Evolutionary conservation across 2,329 filamentous ascomycete species (phyloP).

Genomic region (Karstenula rhodostoma): DNA sequence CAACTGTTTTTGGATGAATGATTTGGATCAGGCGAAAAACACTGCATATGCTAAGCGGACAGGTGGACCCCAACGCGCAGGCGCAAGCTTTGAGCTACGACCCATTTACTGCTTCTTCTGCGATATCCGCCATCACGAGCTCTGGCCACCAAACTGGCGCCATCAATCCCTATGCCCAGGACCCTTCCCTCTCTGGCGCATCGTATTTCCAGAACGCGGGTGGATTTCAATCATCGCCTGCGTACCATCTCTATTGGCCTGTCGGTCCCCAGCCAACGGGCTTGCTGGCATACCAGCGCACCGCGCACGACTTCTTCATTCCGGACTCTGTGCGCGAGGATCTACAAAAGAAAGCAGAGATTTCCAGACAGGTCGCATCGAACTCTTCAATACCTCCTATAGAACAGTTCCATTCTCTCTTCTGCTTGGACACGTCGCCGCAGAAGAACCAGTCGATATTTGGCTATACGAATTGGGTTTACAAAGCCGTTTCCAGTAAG

Average conservation of each 20-base stretch:
- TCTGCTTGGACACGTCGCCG: constrained; percentile 83
- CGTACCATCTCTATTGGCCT: constrained; percentile 90
- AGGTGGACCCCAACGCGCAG: constrained; percentile 46
- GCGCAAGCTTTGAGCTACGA: constrained; percentile 52
- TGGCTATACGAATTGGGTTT: constrained; percentile 91
- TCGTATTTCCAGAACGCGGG: constrained; percentile 71
- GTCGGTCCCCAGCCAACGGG: constrained; percentile 84
- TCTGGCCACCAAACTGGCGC: constrained; percentile 49
- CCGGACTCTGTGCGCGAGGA: constrained; percentile 87
- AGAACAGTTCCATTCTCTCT: constrained; percentile 90
- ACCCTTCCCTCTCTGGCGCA: constrained; percentile 68
- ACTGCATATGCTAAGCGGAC: constrained; percentile 7
- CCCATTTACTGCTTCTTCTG: constrained; percentile 51
- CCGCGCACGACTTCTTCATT: constrained; percentile 90
- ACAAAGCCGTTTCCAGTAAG: constrained; percentile 89
- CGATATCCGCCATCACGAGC: constrained; percentile 44
- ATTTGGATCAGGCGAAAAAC: not conserved
- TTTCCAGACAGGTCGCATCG: constrained; percentile 82
- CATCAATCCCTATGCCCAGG: constrained; percentile 77
- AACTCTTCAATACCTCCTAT: constrained; percentile 79
- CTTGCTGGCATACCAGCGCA: constrained; percentile 82
- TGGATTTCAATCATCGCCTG: constrained; percentile 62
- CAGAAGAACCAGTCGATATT: constrained; percentile 82
- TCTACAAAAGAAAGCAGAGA: constrained; percentile 85
- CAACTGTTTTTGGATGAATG: not conserved